These are phyloP conservation scores for Mesotaenium endlicherianum DNA, from an alignment of 139 green algal genomes.

Conservation along the genomic window DNA sequence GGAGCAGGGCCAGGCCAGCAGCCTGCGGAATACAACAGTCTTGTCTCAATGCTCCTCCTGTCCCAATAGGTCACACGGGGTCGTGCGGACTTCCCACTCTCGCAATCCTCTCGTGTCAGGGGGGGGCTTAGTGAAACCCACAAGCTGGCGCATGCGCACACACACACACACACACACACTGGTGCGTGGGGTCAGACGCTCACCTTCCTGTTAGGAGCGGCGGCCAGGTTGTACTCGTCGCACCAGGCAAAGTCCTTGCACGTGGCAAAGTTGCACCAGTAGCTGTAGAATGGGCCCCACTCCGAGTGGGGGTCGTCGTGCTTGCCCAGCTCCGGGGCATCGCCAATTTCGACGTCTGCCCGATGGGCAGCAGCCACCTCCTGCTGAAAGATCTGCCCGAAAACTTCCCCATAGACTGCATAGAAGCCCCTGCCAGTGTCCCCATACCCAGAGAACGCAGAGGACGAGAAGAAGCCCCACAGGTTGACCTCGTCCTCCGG, in stretches of 20 bases:
- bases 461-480: conserved; percentile 76
- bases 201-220: conserved; percentile 77
- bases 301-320: conserved; percentile 47
- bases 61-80: too few species aligned
- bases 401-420: conserved; percentile 78
- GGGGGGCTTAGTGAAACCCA: too few species aligned
- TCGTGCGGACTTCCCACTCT: too few species aligned
- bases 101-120: too few species aligned
- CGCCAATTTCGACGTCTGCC: not conserved
- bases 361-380: conserved; percentile 25
- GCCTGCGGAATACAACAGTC: too few species aligned
- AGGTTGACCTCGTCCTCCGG: conserved; percentile 79
- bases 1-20: too few species aligned
- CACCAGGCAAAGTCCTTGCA: conserved; percentile 83
- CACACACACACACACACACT: too few species aligned
- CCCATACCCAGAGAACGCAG: conserved; percentile 78
- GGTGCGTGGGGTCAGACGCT: too few species aligned
- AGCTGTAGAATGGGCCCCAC: conserved; percentile 80
- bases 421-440: conserved; percentile 84
- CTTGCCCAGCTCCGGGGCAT: conserved; percentile 49
- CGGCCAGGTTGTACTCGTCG: conserved; percentile 78
- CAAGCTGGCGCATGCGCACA: too few species aligned
- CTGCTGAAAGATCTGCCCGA: conserved; percentile 54
- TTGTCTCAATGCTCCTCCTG: too few species aligned
- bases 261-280: conserved; percentile 79